Percentiles rank a stretch among this genome's conserved stretches.
Evolutionary conservation across 495 filamentous ascomycete species (phyloP).

Genomic region (Hypoxylon subgilvum): DNA sequence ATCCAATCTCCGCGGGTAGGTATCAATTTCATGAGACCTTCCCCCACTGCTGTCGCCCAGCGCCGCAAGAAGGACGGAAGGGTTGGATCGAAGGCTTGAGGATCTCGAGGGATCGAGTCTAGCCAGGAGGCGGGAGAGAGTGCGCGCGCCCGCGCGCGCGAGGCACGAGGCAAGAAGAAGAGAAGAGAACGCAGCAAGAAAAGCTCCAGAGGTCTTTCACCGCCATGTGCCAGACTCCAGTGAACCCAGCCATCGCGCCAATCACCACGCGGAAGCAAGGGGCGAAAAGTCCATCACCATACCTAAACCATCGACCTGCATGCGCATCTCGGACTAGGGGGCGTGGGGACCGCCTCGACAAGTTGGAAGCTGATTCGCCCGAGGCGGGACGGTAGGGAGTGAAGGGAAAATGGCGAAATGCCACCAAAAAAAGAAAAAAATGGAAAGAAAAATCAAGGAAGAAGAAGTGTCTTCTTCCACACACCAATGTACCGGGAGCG

Average conservation of each 20-base stretch:
- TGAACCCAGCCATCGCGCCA: conserved; percentile 35
- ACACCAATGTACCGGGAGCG: conserved; percentile 42
- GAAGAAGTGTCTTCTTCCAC: conserved; percentile 23
- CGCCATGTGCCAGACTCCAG: conserved; percentile 42
- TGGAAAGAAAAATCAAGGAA: conserved; percentile 20
- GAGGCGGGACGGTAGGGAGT: conserved; percentile 12
- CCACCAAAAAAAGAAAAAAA: conserved; percentile 12
- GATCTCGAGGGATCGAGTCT: conserved; percentile 25
- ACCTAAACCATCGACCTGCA: conserved; percentile 38
- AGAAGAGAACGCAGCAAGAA: not conserved
- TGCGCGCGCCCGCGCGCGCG: not conserved
- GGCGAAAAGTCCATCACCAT: conserved; percentile 29
- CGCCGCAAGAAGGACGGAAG: conserved; percentile 3
- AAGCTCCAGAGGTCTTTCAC: conserved; percentile 29
- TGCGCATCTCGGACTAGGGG: conserved; percentile 26
- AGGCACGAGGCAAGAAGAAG: conserved; percentile 1
- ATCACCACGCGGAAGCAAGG: conserved; percentile 38
- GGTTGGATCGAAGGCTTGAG: conserved; percentile 4
- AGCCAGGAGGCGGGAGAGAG: conserved; percentile 19
- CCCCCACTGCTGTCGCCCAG: conserved; percentile 5
- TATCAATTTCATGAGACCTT: conserved; percentile 9
- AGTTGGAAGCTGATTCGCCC: conserved; percentile 29
- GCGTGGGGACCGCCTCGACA: conserved; percentile 4
- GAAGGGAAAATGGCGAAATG: not conserved
- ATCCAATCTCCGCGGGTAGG: conserved; percentile 25